phyloP scores from a whole-genome alignment of 257 asterid species.

The Solanum rostratum region DNA sequence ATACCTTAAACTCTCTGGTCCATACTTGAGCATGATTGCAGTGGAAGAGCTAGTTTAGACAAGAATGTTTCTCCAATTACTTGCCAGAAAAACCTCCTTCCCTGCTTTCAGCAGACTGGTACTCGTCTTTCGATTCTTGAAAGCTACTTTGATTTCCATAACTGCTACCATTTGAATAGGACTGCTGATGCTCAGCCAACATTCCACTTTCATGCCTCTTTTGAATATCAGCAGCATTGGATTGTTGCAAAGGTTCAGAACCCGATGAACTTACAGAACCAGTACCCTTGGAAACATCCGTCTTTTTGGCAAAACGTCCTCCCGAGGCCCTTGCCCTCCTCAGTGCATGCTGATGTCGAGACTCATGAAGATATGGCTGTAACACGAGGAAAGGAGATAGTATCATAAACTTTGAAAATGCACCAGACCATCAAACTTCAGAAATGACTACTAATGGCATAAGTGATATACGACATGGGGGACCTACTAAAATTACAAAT shows the following conservation, averaged over 20 bases:
- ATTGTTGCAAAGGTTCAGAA: constrained; percentile 18
- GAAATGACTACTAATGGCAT: not conserved
- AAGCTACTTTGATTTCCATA: constrained; percentile 26
- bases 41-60: constrained; percentile 16
- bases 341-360: constrained; percentile 92
- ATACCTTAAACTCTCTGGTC: not conserved
- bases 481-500: not conserved
- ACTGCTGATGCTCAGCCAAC: constrained; percentile 10
- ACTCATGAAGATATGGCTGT: constrained; percentile 87
- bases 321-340: constrained; percentile 76
- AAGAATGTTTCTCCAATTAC: constrained; percentile 11
- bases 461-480: not conserved
- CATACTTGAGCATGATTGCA: constrained; percentile 9
- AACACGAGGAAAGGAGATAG: not conserved
- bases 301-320: constrained; percentile 80
- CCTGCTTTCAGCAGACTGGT: constrained; percentile 4
- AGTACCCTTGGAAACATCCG: constrained; percentile 24
- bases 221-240: constrained; percentile 5
- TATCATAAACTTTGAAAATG: not conserved
- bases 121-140: constrained; percentile 23
- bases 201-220: constrained; percentile 6
- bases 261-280: constrained; percentile 27
- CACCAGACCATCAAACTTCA: not conserved
- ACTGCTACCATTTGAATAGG: constrained; percentile 7
- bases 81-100: constrained; percentile 16